Conservation (phyloP, 2,329 filamentous ascomycete species). For the Chaetomiaceae sp. region DNA sequence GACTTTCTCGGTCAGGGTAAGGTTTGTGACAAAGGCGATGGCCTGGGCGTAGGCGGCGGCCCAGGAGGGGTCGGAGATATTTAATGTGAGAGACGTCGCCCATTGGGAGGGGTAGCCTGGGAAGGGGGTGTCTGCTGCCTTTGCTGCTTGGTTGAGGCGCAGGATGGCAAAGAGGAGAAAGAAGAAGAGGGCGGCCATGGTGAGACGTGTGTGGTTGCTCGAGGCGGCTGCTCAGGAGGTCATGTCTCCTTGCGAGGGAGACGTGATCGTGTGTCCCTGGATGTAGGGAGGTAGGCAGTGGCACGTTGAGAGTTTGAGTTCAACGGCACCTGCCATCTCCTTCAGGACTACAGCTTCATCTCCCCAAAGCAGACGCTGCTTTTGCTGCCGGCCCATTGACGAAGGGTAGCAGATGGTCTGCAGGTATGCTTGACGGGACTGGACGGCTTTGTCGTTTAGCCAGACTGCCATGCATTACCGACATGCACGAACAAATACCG, state of each 20-base stretch:
- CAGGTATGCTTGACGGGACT: too few relatives aligned
- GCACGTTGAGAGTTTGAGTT: too few relatives aligned
- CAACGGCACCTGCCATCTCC: too few relatives aligned
- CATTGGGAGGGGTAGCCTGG: conserved; percentile 21
- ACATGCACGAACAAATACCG: too few relatives aligned
- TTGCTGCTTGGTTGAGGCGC: not conserved
- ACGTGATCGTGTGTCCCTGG: not conserved
- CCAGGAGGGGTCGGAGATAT: conserved; percentile 46
- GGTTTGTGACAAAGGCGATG: conserved; percentile 54
- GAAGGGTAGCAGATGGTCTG: too few relatives aligned
- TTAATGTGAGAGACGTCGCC: not conserved
- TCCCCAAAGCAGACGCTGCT: not conserved
- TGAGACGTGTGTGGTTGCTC: too few relatives aligned
- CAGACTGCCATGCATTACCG: too few relatives aligned
- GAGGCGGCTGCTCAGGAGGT: not conserved
- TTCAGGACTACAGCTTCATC: not conserved
- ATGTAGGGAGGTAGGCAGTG: not conserved
- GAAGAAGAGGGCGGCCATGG: not conserved
- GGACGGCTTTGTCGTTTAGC: too few relatives aligned
- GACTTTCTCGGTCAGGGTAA: conserved; percentile 70
- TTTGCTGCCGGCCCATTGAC: too few relatives aligned
- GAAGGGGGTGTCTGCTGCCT: conserved; percentile 6
- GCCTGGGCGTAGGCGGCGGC: conserved; percentile 61
- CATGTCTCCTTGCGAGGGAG: not conserved
- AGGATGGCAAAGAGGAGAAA: not conserved